These are phyloP conservation scores for Talaromyces sp. DNA, from an alignment of 2,329 filamentous ascomycete species.

Conservation along the genomic window DNA sequence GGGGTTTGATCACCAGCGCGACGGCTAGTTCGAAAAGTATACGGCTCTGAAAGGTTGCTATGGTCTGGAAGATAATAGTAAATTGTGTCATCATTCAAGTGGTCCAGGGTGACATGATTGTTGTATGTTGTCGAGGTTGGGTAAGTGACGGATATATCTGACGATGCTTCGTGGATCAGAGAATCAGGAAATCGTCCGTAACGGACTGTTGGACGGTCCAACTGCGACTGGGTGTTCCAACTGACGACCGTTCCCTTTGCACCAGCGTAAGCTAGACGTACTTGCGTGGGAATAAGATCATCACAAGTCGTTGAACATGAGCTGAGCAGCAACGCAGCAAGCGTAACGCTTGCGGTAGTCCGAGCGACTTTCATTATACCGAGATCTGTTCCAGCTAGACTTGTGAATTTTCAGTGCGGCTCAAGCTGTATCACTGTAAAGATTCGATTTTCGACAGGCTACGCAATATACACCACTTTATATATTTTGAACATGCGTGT, in stretches of 20 bases:
- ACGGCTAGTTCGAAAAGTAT: conserved; percentile 24
- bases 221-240: conserved; percentile 35
- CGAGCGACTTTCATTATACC: background rate
- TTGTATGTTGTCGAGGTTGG: conserved; percentile 33
- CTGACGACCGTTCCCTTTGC: conserved; percentile 21
- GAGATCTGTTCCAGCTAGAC: too few relatives aligned
- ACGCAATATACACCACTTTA: too few relatives aligned
- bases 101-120: conserved; percentile 25
- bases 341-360: background rate
- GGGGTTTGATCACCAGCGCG: conserved; percentile 22
- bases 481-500: too few relatives aligned
- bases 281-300: conserved; percentile 8
- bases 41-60: conserved; percentile 18
- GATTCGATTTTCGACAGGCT: too few relatives aligned
- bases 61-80: conserved; percentile 25
- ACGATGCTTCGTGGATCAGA: conserved; percentile 25
- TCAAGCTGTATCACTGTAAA: too few relatives aligned
- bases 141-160: conserved; percentile 30
- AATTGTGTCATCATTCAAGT: conserved; percentile 23
- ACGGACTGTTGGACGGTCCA: conserved; percentile 28
- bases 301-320: background rate
- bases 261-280: conserved; percentile 23
- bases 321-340: background rate
- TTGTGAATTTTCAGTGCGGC: too few relatives aligned
- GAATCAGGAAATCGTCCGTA: conserved; percentile 26